These are phyloP conservation scores for Linnemannia zychae DNA, from an alignment of 192 early-diverging fungal genomes.

Conservation along the genomic window DNA sequence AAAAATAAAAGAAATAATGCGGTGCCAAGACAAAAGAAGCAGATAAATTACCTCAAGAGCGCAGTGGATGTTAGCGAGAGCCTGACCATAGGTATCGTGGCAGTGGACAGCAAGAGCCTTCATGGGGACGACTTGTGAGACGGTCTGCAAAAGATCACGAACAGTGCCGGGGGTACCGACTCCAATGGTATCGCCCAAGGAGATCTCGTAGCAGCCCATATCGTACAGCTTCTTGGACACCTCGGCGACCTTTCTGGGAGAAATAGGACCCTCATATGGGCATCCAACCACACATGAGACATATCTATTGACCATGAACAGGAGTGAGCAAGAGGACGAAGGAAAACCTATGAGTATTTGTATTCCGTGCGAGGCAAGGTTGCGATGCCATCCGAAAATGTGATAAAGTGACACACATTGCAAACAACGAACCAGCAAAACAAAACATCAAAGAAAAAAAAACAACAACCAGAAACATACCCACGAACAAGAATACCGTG, in stretches of 20 bases:
- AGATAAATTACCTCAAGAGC: constrained; percentile 70
- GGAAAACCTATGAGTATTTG: neutral
- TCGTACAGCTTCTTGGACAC: constrained; percentile 81
- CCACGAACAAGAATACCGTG: constrained; percentile 80
- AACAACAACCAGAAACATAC: constrained; percentile 54
- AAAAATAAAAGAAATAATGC: neutral
- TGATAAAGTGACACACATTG: neutral
- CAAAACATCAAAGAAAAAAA: constrained; percentile 1
- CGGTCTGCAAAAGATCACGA: constrained; percentile 75
- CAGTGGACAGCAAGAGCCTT: constrained; percentile 91
- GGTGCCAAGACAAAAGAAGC: neutral
- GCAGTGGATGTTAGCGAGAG: constrained; percentile 91
- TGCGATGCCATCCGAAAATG: neutral
- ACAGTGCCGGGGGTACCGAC: constrained; percentile 78
- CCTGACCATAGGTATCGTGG: constrained; percentile 98
- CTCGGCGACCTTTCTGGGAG: constrained; percentile 75
- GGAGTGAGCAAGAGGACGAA: neutral
- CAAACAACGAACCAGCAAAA: neutral
- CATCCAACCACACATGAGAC: constrained; percentile 94
- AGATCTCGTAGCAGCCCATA: constrained; percentile 98
- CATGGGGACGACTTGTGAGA: constrained; percentile 77
- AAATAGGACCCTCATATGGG: constrained; percentile 89
- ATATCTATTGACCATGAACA: constrained; percentile 68
- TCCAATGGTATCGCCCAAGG: constrained; percentile 96
- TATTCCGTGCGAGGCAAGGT: neutral